phyloP scores from a whole-genome alignment of 345 rosid genomes.

The Salix purpurea region DNA sequence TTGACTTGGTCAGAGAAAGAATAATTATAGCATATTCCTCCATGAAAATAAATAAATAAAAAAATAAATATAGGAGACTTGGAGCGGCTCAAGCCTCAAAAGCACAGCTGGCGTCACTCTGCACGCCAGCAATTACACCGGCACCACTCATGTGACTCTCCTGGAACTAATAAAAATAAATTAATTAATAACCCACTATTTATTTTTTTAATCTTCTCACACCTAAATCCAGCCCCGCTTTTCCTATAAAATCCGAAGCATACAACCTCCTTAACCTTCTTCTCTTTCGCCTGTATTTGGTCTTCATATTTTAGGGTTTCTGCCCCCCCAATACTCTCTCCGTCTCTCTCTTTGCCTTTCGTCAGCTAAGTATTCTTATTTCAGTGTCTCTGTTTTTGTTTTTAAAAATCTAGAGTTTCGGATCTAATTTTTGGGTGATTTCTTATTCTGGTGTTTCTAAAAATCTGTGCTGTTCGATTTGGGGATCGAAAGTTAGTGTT shows the following conservation, averaged over 20 bases:
- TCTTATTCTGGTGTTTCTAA: neutral
- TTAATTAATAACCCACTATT: neutral
- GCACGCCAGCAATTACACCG: constrained; percentile 34
- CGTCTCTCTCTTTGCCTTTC: neutral
- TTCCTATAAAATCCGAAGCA: constrained; percentile 20
- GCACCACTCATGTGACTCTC: constrained; percentile 13
- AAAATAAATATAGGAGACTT: no score
- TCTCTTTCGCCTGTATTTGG: constrained; percentile 12
- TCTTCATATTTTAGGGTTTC: neutral
- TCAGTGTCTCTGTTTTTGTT: constrained; percentile 6
- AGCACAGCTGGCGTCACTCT: constrained; percentile 35
- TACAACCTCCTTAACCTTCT: neutral
- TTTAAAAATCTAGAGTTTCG: constrained; percentile 24
- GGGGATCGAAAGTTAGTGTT: constrained; percentile 12
- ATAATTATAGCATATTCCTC: neutral
- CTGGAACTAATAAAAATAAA: neutral
- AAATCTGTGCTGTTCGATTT: neutral
- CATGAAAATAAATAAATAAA: neutral
- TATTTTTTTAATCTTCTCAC: neutral
- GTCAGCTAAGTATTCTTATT: constrained; percentile 24
- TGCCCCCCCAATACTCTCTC: neutral
- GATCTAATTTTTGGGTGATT: neutral
- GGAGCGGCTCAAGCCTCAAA: neutral
- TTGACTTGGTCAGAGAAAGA: neutral
- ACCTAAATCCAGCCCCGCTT: neutral